Base-by-base conservation (phyloP, 306 rosid genomes). In the Argentina anserina region DNA sequence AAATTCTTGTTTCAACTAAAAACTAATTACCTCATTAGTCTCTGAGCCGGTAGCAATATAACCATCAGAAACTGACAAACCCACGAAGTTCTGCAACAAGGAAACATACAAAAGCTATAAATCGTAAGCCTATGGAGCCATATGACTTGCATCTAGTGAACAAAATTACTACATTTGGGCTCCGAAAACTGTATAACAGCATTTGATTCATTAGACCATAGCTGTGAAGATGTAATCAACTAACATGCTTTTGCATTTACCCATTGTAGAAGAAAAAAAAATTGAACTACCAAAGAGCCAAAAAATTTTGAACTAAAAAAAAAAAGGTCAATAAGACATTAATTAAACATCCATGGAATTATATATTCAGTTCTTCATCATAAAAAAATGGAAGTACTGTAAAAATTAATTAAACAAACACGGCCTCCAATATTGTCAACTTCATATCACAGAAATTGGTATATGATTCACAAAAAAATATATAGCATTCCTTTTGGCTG, bases 1-100 rank as follows among this genome's bases (percentile, higher is more conserved):
- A 42, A 14, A 72, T 50, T 47, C 20, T n/a, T 74, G 42, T 40
- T 25, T 10, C 3, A 42, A 43, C 45, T 65, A 49, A 2, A 31
- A 15, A n/a, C 29, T 25, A 79, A 66, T 66, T 84, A 95, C 99
- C 99, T 95, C 97, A 67, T 95, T 91, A 61, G 97, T 90, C 84
- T 95, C 99, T 53, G 99, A 91, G 80, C 99, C 99, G 14, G 99
- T 95, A 53, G 99, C 99, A 74, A 95, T 91, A 73, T 88, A 95
- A 71, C 99, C 97, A 80, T 95, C 96, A 29, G 88, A 84, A 64
- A 90, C 96, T 29, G 99, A 90, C 80, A 95, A 81, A 23, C 99
- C 99, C 75, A 95, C 99, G 20, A 95, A 95, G 82, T 95, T 95
- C 99, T 95, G 92, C 84, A 78, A 76, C 73, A 76, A 79, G 71